Evolutionary conservation across 371 early-diverging fungal genomes (phyloP), one percentile per base, ranked within the genome.

Genomic region (Mucor piriformis): DNA sequence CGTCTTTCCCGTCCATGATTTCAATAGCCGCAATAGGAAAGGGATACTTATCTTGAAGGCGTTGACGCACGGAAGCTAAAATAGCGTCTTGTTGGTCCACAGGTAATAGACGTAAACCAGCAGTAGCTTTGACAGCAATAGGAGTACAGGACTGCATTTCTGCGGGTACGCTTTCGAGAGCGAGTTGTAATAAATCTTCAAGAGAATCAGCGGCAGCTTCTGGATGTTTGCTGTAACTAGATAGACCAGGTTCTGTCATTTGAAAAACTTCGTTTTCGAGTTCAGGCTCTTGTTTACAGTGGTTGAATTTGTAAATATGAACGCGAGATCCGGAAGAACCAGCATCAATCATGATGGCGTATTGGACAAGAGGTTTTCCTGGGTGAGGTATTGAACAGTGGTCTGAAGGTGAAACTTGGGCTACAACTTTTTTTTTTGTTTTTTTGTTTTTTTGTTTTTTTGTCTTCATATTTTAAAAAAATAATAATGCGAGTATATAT

Each of bases 311-410:
- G 83, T 97, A 98, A 44, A 95, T 93, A 67, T 98, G 98, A 51
- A 98, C 92, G 18, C 98, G 89, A 2, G 95, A 95, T 16, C 98
- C 98, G n/a, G 96, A 94, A 3, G 95, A 95, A 6, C 98, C 98
- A 29, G 98, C 98, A 67, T 98, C 98, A 48, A 98, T 73, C 89
- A 98, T 93, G 51, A 88, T 64, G 25, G 84, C 86, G 67, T 88
- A 85, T 62, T 87, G 61, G 5, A 84, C 71, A 23, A 83, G 56
- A 13, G 86, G 86, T 54, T 77, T 74, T 50, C 85, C 87, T 58
- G 79, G 82, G 59, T 81, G 63, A 15, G 86, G 72, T 3, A 76
- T 53, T n/a, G 81, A 76, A 70, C 92, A 92, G 64, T 88, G 89
- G 15, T 66, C 73, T 8, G 92, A 89, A 18, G 73, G 43, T 24